Conservation (phyloP, 2,329 filamentous ascomycete species). For the Ilyonectria robusta region DNA sequence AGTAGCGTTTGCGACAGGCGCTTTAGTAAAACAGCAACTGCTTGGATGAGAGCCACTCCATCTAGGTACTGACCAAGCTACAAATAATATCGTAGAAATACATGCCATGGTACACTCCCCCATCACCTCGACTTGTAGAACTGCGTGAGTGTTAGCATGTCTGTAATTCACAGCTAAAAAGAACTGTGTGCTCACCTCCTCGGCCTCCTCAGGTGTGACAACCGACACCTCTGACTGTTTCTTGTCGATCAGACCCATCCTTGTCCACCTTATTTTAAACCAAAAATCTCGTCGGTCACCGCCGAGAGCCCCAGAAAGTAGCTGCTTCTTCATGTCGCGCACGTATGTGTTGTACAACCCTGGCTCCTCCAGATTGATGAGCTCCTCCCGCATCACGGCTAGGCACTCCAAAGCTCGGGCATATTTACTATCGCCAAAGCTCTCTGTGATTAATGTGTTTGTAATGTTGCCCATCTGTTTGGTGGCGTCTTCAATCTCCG, state of each 20-base stretch:
- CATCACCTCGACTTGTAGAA: slow-evolving; percentile 56
- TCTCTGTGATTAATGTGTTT: slow-evolving; percentile 76
- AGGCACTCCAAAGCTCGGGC: slow-evolving; percentile 82
- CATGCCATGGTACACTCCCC: slow-evolving; percentile 7
- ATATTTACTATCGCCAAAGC: slow-evolving; percentile 83
- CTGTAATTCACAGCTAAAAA: neutral
- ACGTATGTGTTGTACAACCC: slow-evolving; percentile 83
- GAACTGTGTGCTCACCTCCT: slow-evolving; percentile 60
- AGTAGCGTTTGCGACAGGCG: neutral
- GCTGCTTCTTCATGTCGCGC: slow-evolving; percentile 77
- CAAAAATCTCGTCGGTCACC: slow-evolving; percentile 88
- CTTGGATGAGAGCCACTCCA: neutral
- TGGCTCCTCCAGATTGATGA: slow-evolving; percentile 82
- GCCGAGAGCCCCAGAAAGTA: slow-evolving; percentile 78
- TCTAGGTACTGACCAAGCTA: slow-evolving; percentile 1
- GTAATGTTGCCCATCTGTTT: slow-evolving; percentile 84
- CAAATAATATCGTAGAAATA: slow-evolving; percentile 17
- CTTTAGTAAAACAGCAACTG: slow-evolving; percentile 11
- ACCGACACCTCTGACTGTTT: slow-evolving; percentile 74
- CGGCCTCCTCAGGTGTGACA: slow-evolving; percentile 80
- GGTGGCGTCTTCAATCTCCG: slow-evolving; percentile 75
- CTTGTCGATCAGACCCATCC: slow-evolving; percentile 80
- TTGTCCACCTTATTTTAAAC: slow-evolving; percentile 77
- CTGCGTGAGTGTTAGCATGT: slow-evolving; percentile 48
- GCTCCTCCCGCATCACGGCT: slow-evolving; percentile 82